phyloP scores from a whole-genome alignment of 768 basidiomycete species.

The Panus rudis region DNA sequence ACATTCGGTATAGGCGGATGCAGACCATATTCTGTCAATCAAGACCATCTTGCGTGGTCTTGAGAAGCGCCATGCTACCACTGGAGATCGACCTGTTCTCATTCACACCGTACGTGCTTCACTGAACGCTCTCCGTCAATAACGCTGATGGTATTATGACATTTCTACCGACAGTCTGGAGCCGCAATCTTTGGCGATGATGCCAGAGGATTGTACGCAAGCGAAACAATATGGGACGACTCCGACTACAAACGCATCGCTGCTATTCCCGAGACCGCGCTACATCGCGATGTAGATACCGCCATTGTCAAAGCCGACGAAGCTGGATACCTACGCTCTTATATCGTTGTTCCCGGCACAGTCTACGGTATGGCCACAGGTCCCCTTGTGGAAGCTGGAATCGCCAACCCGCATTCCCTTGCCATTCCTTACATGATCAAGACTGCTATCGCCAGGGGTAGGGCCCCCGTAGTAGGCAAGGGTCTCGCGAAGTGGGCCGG shows the following conservation, averaged over 20 bases:
- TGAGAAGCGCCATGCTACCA: constrained; percentile 35
- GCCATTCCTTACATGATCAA: constrained; percentile 45
- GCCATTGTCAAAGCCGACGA: constrained; percentile 39
- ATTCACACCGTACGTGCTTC: constrained; percentile 53
- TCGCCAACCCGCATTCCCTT: constrained; percentile 45
- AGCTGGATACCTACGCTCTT: constrained; percentile 45
- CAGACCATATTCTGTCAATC: constrained; percentile 39
- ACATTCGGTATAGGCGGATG: constrained; percentile 28
- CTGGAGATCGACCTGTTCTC: constrained; percentile 36
- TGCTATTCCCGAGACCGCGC: constrained; percentile 32
- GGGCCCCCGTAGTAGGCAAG: constrained; percentile 47
- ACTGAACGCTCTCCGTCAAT: background rate
- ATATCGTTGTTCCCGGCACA: constrained; percentile 45
- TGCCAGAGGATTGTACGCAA: constrained; percentile 15
- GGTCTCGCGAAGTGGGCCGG: constrained; percentile 57
- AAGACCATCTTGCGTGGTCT: constrained; percentile 45
- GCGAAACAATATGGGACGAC: constrained; percentile 41
- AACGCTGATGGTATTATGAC: background rate
- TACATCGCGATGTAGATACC: constrained; percentile 45
- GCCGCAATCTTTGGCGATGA: background rate
- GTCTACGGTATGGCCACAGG: constrained; percentile 51
- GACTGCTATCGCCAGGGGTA: constrained; percentile 37
- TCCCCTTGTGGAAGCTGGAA: constrained; percentile 40
- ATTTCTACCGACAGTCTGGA: background rate
- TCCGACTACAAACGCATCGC: constrained; percentile 38